Evolutionary conservation across 371 early-diverging fungal genomes (phyloP), one percentile per base, ranked within the genome.

Genomic region (Cokeromyces recurvatus): DNA sequence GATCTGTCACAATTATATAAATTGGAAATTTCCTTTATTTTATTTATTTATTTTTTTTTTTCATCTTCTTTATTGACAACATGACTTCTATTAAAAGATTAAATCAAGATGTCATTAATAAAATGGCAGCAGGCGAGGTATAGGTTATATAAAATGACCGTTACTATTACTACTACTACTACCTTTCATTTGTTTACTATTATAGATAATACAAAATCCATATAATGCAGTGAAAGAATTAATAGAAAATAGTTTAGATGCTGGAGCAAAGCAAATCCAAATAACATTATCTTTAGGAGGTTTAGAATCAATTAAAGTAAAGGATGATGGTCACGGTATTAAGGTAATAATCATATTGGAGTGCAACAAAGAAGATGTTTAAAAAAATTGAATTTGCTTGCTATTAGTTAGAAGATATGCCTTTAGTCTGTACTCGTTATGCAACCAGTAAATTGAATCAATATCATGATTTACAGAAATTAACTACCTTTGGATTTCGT

Each of bases 181-280:
- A 11, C 29, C 11, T 29, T 10, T 32, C 17, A 29, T 20, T 25
- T 45, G n/a, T n/a, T n/a, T n/a, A n/a, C n/a, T n/a, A n/a, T n/a
- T n/a, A n/a, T n/a, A 90, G 86, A 82, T 92, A 35, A 92, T 94
- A 36, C 84, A 87, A 42, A 64, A 91, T 17, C 92, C 97, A 9
- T 78, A 84, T 1, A 90, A 91, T 57, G 91, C 91, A 2, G 58
- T 96, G 32, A 99, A 98, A 59, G 98, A 99, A 64, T 64, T 97
- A 23, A 56, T 98, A 3, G 99, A 99, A 53, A 99, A 99, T 65
- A 79, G 87, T 5, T 63, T 99, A 15, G 99, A 99, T 66, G 95
- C 98, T n/a, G 80, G 79, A 1, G 64, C 94, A 0, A 87, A 86
- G 1, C 55, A 55, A 23, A 90, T 99, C 25, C 65, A 77, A 9